Conservation (phyloP, 192 early-diverging fungal species). For the Coemansia biformis region DNA sequence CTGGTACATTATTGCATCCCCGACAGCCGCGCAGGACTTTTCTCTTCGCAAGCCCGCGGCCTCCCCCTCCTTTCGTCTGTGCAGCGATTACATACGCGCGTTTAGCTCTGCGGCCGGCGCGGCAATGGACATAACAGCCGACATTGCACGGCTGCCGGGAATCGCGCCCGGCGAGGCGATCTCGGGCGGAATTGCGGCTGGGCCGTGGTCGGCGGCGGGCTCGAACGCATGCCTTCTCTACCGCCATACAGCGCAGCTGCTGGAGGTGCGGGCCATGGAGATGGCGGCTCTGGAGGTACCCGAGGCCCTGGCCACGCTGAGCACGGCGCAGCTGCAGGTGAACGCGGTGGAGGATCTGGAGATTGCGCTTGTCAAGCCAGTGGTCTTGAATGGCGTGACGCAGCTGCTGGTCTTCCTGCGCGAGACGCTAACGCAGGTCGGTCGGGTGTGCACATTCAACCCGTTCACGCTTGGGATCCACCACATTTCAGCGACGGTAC, state of each 20-base stretch:
- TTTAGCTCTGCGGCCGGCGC: too few relatives aligned
- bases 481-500: conserved; percentile 13
- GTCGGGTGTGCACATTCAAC: conserved; percentile 24
- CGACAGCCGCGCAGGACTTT: too few relatives aligned
- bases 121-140: conserved; percentile 27
- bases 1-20: too few relatives aligned
- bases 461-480: conserved; percentile 29
- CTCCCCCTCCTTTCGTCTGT: conserved; percentile 1
- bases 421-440: conserved; percentile 11
- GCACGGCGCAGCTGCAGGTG: conserved; percentile 24
- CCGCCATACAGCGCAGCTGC: conserved; percentile 22
- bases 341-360: conserved; percentile 22
- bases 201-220: background rate
- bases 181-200: conserved; percentile 12
- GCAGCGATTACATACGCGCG: too few relatives aligned
- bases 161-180: conserved; percentile 6
- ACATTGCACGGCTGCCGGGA: conserved; percentile 26
- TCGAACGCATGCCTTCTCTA: conserved; percentile 26
- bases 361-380: conserved; percentile 22
- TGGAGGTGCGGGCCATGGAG: conserved; percentile 28
- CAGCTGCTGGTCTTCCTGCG: conserved; percentile 26
- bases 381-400: conserved; percentile 13
- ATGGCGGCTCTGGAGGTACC: conserved; percentile 4
- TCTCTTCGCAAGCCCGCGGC: too few relatives aligned
- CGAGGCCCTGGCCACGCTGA: conserved; percentile 37